Percentiles rank a stretch among this genome's conserved stretches.
Evolutionary conservation across 2,329 filamentous ascomycete species (phyloP).

Genomic region (Lomentospora prolificans): DNA sequence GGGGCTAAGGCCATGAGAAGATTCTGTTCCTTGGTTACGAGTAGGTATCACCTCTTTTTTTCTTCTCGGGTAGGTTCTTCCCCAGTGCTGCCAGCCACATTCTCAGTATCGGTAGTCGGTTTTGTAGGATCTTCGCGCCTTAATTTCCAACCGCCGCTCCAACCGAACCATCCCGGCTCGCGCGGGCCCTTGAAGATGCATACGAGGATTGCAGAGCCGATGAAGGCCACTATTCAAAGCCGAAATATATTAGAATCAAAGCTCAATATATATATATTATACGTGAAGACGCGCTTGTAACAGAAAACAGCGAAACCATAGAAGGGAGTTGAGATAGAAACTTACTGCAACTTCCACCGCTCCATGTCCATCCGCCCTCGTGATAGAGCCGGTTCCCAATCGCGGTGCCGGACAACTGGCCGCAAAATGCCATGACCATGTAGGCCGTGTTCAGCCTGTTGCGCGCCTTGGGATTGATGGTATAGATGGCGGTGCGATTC

Average conservation of each 20-base stretch:
- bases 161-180: slow-evolving; percentile 8
- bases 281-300: not conserved
- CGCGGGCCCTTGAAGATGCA: slow-evolving; percentile 2
- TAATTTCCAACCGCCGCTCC: slow-evolving; percentile 4
- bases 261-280: not conserved
- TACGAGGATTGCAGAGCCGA: slow-evolving; percentile 12
- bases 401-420: slow-evolving; percentile 62
- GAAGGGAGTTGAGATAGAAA: not conserved
- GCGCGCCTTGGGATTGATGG: slow-evolving; percentile 57
- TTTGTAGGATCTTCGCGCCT: not conserved
- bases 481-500: slow-evolving; percentile 61
- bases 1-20: no score
- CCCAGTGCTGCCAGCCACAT: not conserved
- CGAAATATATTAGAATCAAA: not conserved
- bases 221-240: slow-evolving; percentile 10
- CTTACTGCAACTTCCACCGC: slow-evolving; percentile 27
- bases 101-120: not conserved
- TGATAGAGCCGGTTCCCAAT: slow-evolving; percentile 45
- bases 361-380: slow-evolving; percentile 39
- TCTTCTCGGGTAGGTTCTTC: not conserved
- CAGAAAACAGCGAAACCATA: not conserved
- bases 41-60: no score
- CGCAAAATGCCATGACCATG: slow-evolving; percentile 67
- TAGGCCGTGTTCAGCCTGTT: slow-evolving; percentile 76
- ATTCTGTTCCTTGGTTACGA: no score